Evolutionary conservation across 2,329 filamentous ascomycete species (phyloP), one percentile per base, ranked within the genome.

Genomic region (Xylariomycetidae sp.): DNA sequence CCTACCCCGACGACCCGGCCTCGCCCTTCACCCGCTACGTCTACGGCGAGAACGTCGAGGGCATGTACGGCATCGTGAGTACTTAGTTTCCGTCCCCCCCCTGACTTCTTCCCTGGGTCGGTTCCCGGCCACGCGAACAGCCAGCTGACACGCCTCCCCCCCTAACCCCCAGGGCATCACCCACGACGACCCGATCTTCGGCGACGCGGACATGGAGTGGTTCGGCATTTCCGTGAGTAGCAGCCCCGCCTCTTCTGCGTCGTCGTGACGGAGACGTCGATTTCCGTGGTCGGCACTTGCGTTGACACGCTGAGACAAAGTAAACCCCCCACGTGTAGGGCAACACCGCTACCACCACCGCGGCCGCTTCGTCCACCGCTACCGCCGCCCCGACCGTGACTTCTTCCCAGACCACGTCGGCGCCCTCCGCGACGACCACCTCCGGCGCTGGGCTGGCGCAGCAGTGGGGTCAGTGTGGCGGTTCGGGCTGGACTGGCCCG

Each of bases 141-240:
- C n/a, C n/a, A n/a, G n/a, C n/a, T n/a, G n/a, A n/a, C n/a, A n/a
- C n/a, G n/a, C n/a, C n/a, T n/a, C n/a, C n/a, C n/a, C n/a, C n/a
- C n/a, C n/a, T n/a, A n/a, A n/a, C n/a, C n/a, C n/a, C n/a, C n/a
- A 43, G 39, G 42, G 45, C n/a, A 33, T 48, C 17, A 31, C 39
- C 4, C 47, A 49, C 33, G 36, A 19, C 13, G 41, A 46, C 14
- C 23, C 42, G 6, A 42, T 47, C 16, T 43, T 44, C 12, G 46
- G 42, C 3, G 42, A 45, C 19, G 46, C 40, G 23, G 46, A 48
- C n/a, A 36, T 48, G 40, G 31, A 45, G 31, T 48, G 42, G 42
- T 48, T 48, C 29, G 46, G 44, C 9, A 31, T 48, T n/a, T n/a
- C n/a, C n/a, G n/a, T n/a, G n/a, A n/a, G n/a, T n/a, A n/a, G n/a